Base-by-base conservation (phyloP, 768 basidiomycete genomes). In the Lyophyllum shimeji region DNA sequence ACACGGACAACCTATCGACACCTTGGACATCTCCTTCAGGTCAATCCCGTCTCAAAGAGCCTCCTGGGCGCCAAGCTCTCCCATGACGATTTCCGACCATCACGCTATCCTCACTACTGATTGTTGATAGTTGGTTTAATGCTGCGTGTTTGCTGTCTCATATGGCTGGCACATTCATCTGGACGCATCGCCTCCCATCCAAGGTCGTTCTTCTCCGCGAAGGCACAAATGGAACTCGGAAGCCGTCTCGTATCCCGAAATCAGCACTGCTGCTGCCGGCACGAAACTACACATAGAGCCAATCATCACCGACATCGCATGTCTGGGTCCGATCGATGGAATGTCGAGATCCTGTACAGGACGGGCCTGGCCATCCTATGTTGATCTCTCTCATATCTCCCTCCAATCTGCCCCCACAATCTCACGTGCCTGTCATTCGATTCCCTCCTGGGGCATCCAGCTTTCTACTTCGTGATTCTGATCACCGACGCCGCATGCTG, bases 401-500 rank as follows among this genome's bases (percentile, higher is more conserved):
- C 40, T 24, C 23, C 31, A 37, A 50, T 50, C 56, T 50, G 25
- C 46, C 29, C 4, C 29, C 27, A n/a, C 18, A 51, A 46, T 49
- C 37, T 43, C 46, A 57, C 40, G 18, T 58, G 29, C n/a, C 27
- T 48, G 42, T 53, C 37, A 42, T 18, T 1, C n/a, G 17, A 20
- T 37, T 37, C 3, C 7, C 34, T 37, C 3, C 34, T 37, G n/a
- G n/a, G n/a, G n/a, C n/a, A n/a, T 37, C 12, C 34, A n/a, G n/a
- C 15, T 12, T 37, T 18, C 40, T 42, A 18, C 40, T 42, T 42
- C 40, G 40, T 43, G 34, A 33, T 44, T 57, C 33, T 51, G 57
- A 55, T 55, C 44, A 46, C 53, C 53, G 27, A 48, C 25, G 47
- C 45, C 52, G 39, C 52, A 53, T 53, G 51, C 34, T 44, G 42